Evolutionary conservation across 2,329 filamentous ascomycete genomes (phyloP).

Genomic region (Stenocarpella maydis): DNA sequence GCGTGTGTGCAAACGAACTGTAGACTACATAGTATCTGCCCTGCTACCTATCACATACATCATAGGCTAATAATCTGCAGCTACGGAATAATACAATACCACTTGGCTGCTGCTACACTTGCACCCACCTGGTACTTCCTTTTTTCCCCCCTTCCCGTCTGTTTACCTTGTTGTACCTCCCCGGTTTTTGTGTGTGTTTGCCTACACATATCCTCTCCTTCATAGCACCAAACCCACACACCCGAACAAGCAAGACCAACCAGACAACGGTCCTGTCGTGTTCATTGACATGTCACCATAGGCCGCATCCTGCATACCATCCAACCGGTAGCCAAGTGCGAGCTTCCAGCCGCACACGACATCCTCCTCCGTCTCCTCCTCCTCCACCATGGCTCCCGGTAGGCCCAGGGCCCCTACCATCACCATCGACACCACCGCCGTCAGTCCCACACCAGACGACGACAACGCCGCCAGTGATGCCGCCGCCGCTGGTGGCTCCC

Average conservation of each 20-base stretch:
- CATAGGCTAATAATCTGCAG: neutral
- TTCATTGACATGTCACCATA: conserved; percentile 28
- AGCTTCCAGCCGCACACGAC: conserved; percentile 12
- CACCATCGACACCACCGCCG: conserved; percentile 61
- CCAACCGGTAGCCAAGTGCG: conserved; percentile 18
- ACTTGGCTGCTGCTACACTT: conserved; percentile 4
- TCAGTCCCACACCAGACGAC: conserved; percentile 41
- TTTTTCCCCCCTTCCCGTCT: conserved; percentile 16
- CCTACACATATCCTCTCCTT: conserved; percentile 4
- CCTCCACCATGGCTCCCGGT: conserved; percentile 38
- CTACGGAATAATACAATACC: neutral
- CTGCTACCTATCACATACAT: no score
- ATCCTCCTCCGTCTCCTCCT: neutral
- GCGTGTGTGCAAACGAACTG: no score
- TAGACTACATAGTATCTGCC: no score
- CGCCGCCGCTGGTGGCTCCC: conserved; percentile 35
- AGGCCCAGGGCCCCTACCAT: conserved; percentile 58
- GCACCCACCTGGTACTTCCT: conserved; percentile 21
- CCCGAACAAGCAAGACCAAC: neutral
- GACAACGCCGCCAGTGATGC: conserved; percentile 44
- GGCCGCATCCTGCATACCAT: neutral
- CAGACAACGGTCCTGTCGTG: neutral
- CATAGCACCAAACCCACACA: conserved; percentile 16
- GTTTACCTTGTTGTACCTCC: neutral
- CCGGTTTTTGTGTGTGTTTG: conserved; percentile 5